These are phyloP conservation scores for Ramalina intermedia DNA, from an alignment of 495 filamentous ascomycete genomes.

Conservation along the genomic window DNA sequence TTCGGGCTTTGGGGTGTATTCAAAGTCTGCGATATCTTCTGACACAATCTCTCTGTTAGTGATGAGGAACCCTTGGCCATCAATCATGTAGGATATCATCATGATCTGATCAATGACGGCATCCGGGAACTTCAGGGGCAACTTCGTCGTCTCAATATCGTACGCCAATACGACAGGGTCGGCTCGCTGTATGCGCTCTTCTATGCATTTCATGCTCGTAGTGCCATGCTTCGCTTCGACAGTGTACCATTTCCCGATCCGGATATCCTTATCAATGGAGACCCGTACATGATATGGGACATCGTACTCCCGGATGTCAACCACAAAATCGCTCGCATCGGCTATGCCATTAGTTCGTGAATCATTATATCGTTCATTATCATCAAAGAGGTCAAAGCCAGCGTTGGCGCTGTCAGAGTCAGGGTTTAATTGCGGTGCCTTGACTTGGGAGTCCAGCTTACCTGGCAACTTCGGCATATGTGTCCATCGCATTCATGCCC, in stretches of 20 bases:
- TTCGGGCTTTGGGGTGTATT: slow-evolving; percentile 94
- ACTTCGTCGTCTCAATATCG: slow-evolving; percentile 96
- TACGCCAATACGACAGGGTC: slow-evolving; percentile 94
- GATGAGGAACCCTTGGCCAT: slow-evolving; percentile 94
- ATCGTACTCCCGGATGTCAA: slow-evolving; percentile 98
- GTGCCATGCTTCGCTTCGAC: slow-evolving; percentile 88
- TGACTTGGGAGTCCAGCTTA: slow-evolving; percentile 27
- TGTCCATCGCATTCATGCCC: slow-evolving; percentile 89
- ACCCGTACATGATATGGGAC: slow-evolving; percentile 98
- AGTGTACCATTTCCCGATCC: slow-evolving; percentile 93
- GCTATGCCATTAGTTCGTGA: slow-evolving; percentile 65
- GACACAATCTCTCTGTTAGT: slow-evolving; percentile 97
- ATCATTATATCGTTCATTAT: slow-evolving; percentile 67
- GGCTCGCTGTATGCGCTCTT: slow-evolving; percentile 75
- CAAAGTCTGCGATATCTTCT: slow-evolving; percentile 94
- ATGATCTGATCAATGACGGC: slow-evolving; percentile 91
- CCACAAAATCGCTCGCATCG: slow-evolving; percentile 92
- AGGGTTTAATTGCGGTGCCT: slow-evolving; percentile 7
- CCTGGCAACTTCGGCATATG: slow-evolving; percentile 92
- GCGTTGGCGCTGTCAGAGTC: slow-evolving; percentile 51
- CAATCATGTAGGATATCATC: slow-evolving; percentile 99
- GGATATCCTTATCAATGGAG: slow-evolving; percentile 89
- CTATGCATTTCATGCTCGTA: slow-evolving; percentile 65
- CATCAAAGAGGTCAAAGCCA: slow-evolving; percentile 89
- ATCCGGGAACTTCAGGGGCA: slow-evolving; percentile 97